A percentile compares a stretch with the other conserved stretches of the same genome.
Conservation (phyloP, 495 filamentous ascomycete genomes). For the Evansstolkia leycettana region DNA sequence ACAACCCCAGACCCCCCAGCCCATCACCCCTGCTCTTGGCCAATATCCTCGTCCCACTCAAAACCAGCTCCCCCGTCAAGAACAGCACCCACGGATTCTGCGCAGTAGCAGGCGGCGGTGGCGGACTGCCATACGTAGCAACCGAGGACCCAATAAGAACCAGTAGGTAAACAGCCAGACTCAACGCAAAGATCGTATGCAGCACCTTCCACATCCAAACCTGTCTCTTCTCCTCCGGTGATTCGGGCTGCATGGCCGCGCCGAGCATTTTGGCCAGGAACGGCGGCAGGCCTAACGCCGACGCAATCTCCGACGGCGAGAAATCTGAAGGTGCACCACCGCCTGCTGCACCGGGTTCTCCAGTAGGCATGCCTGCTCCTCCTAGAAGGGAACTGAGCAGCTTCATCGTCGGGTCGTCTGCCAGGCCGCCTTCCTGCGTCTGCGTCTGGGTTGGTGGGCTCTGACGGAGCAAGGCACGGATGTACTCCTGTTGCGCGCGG, state of each 20-base stretch:
- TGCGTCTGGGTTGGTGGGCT: constrained; percentile 18
- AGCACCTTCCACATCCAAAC: constrained; percentile 60
- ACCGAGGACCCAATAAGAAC: constrained; percentile 25
- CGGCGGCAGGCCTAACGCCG: constrained; percentile 29
- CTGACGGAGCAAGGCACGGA: constrained; percentile 31
- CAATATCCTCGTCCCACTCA: constrained; percentile 56
- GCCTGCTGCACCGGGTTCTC: neutral
- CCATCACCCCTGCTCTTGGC: constrained; percentile 31
- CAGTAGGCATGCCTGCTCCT: constrained; percentile 9
- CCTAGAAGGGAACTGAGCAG: constrained; percentile 50
- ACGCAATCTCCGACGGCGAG: constrained; percentile 17
- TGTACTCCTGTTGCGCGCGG: constrained; percentile 29
- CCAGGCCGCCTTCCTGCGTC: constrained; percentile 6
- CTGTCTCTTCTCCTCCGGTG: constrained; percentile 31
- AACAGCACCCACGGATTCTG: constrained; percentile 65
- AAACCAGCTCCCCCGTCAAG: constrained; percentile 63
- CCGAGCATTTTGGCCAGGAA: constrained; percentile 31
- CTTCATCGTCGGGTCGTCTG: constrained; percentile 48
- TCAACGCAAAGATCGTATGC: constrained; percentile 61
- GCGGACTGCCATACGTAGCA: constrained; percentile 32
- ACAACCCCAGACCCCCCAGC: constrained; percentile 38
- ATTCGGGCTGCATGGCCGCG: constrained; percentile 14
- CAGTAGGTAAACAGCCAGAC: constrained; percentile 57
- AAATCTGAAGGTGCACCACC: constrained; percentile 8
- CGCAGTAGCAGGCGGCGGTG: constrained; percentile 50